Base-by-base conservation (phyloP, 352 stramenopile genomes). In the Phytophthora megakarya region DNA sequence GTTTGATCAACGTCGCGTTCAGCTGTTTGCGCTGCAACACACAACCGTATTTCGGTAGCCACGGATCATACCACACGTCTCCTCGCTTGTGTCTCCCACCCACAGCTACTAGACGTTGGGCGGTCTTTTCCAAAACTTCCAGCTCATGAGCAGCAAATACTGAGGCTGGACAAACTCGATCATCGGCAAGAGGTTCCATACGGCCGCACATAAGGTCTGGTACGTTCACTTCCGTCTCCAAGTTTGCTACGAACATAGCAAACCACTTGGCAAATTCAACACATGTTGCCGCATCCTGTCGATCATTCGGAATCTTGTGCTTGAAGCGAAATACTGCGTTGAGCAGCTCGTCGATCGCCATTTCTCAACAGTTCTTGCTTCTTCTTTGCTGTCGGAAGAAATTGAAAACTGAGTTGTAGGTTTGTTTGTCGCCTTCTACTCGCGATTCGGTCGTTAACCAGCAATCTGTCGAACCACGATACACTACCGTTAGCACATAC, bases 21-120 rank as follows among this genome's bases (percentile, higher is more conserved):
- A 72, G 22, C 22, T 61, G 49, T 6, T 68, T 65, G 23, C 60
- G 44, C 35, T 85, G 74, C 16, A 88, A 23, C 3, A 52, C 70
- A 40, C 71, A 86, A 10, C 69, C 75, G 47, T 87, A 90, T 61
- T 62, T 43, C 0, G 78, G 76, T 18, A 86, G 69, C 81, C 81
- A 88, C 10, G 63, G 55, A 10, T 71, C 54, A n/a, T 75, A 64
- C 59, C 70, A 73, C 22, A 73, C 37, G 21, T 79, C 67, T 2
- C 66, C 72, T 13, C 67, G 47, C 5, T 61, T 54, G 26, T 55
- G 49, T 35, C n/a, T 52, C 12, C 10, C 42, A 19, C 23, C 16
- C 19, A 52, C 10, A 40, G 43, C 30, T 37, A 44, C 43, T 5
- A 75, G 55, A 26, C 58, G 52, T 49, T 15, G 35, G 43, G 30